Conservation (phyloP, 108 stramenopile genomes). For the Licmophora abbreviata region DNA sequence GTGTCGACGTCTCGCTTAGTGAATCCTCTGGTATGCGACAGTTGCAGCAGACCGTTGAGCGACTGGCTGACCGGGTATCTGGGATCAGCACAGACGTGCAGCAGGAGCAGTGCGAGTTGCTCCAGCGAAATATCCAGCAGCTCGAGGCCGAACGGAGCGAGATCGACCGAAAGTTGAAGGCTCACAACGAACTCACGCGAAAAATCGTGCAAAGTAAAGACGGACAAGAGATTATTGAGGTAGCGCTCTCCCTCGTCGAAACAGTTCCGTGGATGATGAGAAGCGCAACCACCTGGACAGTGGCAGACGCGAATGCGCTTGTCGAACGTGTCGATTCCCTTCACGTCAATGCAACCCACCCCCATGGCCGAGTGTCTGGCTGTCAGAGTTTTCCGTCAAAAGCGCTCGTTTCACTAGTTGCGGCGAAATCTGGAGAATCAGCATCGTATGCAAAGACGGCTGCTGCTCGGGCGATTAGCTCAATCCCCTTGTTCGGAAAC, state of each 20-base stretch:
- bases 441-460: slow-evolving; percentile 19
- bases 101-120: slow-evolving; percentile 16
- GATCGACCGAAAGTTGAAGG: slow-evolving; percentile 22
- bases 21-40: slow-evolving; percentile 40
- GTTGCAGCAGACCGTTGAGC: slow-evolving; percentile 53
- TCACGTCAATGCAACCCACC: slow-evolving; percentile 10
- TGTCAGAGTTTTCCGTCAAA: slow-evolving; percentile 15
- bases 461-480: slow-evolving; percentile 20
- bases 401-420: slow-evolving; percentile 24
- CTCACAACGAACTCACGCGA: slow-evolving; percentile 13
- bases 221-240: slow-evolving; percentile 21
- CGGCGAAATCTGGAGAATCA: slow-evolving; percentile 27
- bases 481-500: slow-evolving; percentile 27
- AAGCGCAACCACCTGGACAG: slow-evolving; percentile 15
- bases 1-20: slow-evolving; percentile 44
- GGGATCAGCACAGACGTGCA: slow-evolving; percentile 21
- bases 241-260: slow-evolving; percentile 15
- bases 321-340: slow-evolving; percentile 6
- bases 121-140: slow-evolving; percentile 21
- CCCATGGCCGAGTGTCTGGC: slow-evolving; percentile 12
- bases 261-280: slow-evolving; percentile 34
- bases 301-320: slow-evolving; percentile 13
- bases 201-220: slow-evolving; percentile 13
- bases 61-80: slow-evolving; percentile 39
- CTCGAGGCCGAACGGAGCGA: slow-evolving; percentile 19